Base-by-base conservation (phyloP, 495 filamentous ascomycete genomes). In the Penicillium diatomitis region DNA sequence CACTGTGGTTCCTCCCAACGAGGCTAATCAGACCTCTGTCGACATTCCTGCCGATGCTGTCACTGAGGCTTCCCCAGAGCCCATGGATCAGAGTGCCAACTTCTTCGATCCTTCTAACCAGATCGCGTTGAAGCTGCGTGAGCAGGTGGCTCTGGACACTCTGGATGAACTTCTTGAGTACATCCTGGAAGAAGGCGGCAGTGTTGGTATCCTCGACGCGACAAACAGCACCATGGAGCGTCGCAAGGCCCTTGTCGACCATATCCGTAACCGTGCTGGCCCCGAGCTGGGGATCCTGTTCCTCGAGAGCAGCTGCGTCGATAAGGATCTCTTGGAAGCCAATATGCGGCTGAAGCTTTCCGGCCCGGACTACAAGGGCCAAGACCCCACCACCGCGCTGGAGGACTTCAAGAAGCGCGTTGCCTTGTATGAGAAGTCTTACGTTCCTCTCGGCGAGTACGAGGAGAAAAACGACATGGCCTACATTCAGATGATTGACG, bases 281-380 rank as follows among this genome's bases (percentile, higher is more conserved):
- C 85, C 85, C 38, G 81, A 88, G 44, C 72, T 98, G 31, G 89
- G 89, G 29, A 87, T 98, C 20, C 66, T 98, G 12, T 97, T 96
- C 68, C 82, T 97, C 5, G 92, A 98, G 67, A 94, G 87, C 55
- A 83, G 90, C 46, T 98, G 92, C 66, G 75, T 90, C 50, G 90
- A 98, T 56, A 70, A 64, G n/a, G 61, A 67, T 59, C 74, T 98
- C 35, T 75, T 98, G 35, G 92, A 96, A 63, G 86, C 89, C 9
- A 98, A 98, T 57, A 98, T 97, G 91, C 87, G 90, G 12, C 67
- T 98, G 48, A 98, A 98, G 69, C 81, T 98, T n/a, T 90, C 85
- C 41, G 92, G 92, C 3, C 92, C 92, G 2, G 92, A 98, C 64
- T 98, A 98, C 72, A 88, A 85, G 57, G 87, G 85, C 53, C 89